These are phyloP conservation scores for Lachnellula cervina DNA, from an alignment of 2,329 filamentous ascomycete genomes.

Conservation along the genomic window DNA sequence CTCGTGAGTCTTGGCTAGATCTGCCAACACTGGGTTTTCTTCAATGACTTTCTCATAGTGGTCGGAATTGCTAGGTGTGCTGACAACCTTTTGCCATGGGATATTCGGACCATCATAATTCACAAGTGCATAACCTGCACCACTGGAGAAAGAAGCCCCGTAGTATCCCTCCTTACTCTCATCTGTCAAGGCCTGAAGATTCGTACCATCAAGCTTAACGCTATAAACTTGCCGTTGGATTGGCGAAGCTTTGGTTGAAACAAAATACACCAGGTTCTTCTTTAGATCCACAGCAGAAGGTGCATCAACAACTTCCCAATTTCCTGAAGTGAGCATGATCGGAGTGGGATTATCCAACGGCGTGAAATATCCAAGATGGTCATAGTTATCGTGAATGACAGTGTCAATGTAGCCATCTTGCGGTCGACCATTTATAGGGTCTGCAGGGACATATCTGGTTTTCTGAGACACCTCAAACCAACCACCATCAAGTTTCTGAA, in stretches of 20 bases:
- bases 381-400: slow-evolving; percentile 77
- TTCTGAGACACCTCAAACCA: slow-evolving; percentile 94
- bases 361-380: slow-evolving; percentile 90
- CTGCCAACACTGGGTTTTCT: slow-evolving; percentile 66
- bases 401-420: slow-evolving; percentile 92
- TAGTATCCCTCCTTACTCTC: slow-evolving; percentile 72
- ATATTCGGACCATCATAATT: slow-evolving; percentile 79
- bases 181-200: slow-evolving; percentile 69
- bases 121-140: slow-evolving; percentile 77
- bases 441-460: slow-evolving; percentile 80
- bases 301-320: slow-evolving; percentile 87
- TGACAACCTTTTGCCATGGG: slow-evolving; percentile 87
- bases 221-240: slow-evolving; percentile 90
- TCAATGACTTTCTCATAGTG: slow-evolving; percentile 69
- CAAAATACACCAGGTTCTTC: slow-evolving; percentile 86
- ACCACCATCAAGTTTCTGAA: slow-evolving; percentile 82
- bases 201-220: slow-evolving; percentile 76
- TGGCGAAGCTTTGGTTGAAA: slow-evolving; percentile 78
- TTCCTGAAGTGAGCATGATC: slow-evolving; percentile 76
- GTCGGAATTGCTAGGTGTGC: slow-evolving; percentile 64
- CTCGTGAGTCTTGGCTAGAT: slow-evolving; percentile 68
- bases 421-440: slow-evolving; percentile 67
- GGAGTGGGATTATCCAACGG: slow-evolving; percentile 81
- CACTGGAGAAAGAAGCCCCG: slow-evolving; percentile 74
- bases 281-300: slow-evolving; percentile 80